Evolutionary conservation across 805 yeast species (phyloP), one percentile per base, ranked within the genome.

Genomic region (Candida peoriensis): DNA sequence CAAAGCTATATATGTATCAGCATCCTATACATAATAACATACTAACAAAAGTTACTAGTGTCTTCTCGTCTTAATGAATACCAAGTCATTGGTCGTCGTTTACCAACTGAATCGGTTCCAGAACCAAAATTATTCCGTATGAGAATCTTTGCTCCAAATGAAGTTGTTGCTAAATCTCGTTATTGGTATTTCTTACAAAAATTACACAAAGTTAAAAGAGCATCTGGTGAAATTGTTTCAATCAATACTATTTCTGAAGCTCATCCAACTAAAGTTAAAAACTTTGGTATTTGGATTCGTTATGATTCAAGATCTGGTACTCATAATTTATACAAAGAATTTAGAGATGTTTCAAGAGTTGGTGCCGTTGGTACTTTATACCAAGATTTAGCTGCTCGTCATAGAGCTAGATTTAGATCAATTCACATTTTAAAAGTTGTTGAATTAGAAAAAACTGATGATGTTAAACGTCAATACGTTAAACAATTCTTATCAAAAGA

Each of bases 311-410:
- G 99, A 84, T 93, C 98, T 57, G 99, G 99, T 78, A 89, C 96
- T 64, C 98, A 93, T 95, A 93, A 93, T 94, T 93, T 93, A 97
- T 93, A 93, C 96, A 93, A 93, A 81, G 99, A 93, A 79, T 86
- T 87, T 93, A 88, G 98, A 76, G 98, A 90, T 63, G 95, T 90
- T 60, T 74, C 96, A 78, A 93, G 99, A 79, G 95, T 88, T 51
- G 95, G 86, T 70, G 98, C 97, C 58, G 97, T 93, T 66, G 95
- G 85, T 73, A 76, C 93, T 66, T 82, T 93, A 82, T 93, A 93
- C 93, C 89, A 84, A 72, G 99, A 93, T 75, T 84, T 93, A 84
- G 99, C 99, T 74, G 97, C 99, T 59, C 89, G 98, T 79, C 99
- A 93, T 95, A 88, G 98, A 83, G 93, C 98, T 66, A 88, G 99